Conservation (phyloP, 1,284 basidiomycete species). For the Filobasidium uniguttulatum region DNA sequence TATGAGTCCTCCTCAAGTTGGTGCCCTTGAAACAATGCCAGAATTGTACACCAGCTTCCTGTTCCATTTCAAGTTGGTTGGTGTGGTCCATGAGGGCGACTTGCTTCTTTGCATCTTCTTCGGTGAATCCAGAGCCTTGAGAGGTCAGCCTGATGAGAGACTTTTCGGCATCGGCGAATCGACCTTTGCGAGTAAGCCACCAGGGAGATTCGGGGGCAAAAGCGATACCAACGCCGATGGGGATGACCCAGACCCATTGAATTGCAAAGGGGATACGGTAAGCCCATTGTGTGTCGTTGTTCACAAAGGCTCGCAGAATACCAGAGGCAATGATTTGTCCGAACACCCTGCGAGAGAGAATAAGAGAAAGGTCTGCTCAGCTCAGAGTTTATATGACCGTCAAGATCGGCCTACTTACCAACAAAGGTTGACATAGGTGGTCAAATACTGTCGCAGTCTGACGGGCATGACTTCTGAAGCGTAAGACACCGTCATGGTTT, state of each 20-base stretch:
- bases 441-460: slow-evolving; percentile 29
- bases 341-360: slow-evolving; percentile 26
- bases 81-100: slow-evolving; percentile 36
- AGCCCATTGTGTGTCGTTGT: slow-evolving; percentile 20
- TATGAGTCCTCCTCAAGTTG: slow-evolving; percentile 37
- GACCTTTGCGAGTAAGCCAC: slow-evolving; percentile 20
- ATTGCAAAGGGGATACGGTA: slow-evolving; percentile 36
- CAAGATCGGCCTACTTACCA: slow-evolving; percentile 12
- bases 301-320: slow-evolving; percentile 25
- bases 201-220: slow-evolving; percentile 10
- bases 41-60: slow-evolving; percentile 26
- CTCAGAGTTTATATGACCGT: neutral
- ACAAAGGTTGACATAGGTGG: slow-evolving; percentile 36
- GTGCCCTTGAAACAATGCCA: slow-evolving; percentile 36
- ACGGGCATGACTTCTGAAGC: slow-evolving; percentile 39
- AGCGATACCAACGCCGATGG: slow-evolving; percentile 23
- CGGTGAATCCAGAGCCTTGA: slow-evolving; percentile 10
- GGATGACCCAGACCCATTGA: slow-evolving; percentile 34
- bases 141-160: slow-evolving; percentile 22
- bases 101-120: slow-evolving; percentile 23
- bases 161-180: slow-evolving; percentile 29
- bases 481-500: slow-evolving; percentile 35
- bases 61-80: slow-evolving; percentile 34
- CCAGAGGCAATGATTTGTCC: slow-evolving; percentile 32
- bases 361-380: neutral